These are phyloP conservation scores for Xanthoceras sorbifolium DNA, from an alignment of 345 rosid genomes.

Conservation along the genomic window DNA sequence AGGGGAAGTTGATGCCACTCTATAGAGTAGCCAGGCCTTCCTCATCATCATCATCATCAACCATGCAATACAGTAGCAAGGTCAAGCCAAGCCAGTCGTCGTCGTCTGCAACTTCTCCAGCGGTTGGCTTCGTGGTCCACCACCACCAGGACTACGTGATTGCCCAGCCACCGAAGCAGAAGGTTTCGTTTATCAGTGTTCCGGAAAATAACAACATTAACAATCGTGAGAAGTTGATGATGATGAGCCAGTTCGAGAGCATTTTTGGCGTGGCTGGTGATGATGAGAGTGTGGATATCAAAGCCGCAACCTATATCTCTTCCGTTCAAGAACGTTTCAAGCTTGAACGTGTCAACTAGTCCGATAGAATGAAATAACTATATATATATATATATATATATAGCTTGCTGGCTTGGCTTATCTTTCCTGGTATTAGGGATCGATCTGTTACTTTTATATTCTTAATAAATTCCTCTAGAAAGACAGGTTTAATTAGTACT, in stretches of 20 bases:
- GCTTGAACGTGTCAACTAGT: slow-evolving; percentile 42
- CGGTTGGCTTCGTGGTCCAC: slow-evolving; percentile 28
- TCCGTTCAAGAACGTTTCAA: slow-evolving; percentile 63
- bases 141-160: slow-evolving; percentile 37
- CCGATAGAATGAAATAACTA: slow-evolving; percentile 22
- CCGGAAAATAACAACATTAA: slow-evolving; percentile 18
- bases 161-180: slow-evolving; percentile 42
- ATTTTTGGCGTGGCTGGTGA: slow-evolving; percentile 36
- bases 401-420: too few species aligned
- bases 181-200: slow-evolving; percentile 40
- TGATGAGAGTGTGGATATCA: slow-evolving; percentile 49
- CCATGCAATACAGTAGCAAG: slow-evolving; percentile 31
- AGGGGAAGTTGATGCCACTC: slow-evolving; percentile 49
- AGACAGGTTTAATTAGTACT: too few species aligned
- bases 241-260: slow-evolving; percentile 33
- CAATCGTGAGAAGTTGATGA: slow-evolving; percentile 25
- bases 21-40: slow-evolving; percentile 37
- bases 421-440: too few species aligned
- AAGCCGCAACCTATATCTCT: slow-evolving; percentile 52
- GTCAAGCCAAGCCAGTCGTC: slow-evolving; percentile 27
- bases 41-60: too few species aligned
- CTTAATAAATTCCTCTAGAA: too few species aligned
- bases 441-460: too few species aligned
- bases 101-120: slow-evolving; percentile 21
- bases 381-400: too few species aligned